Conservation (phyloP, 2,329 filamentous ascomycete species). For the Diaporthe ampelina region DNA sequence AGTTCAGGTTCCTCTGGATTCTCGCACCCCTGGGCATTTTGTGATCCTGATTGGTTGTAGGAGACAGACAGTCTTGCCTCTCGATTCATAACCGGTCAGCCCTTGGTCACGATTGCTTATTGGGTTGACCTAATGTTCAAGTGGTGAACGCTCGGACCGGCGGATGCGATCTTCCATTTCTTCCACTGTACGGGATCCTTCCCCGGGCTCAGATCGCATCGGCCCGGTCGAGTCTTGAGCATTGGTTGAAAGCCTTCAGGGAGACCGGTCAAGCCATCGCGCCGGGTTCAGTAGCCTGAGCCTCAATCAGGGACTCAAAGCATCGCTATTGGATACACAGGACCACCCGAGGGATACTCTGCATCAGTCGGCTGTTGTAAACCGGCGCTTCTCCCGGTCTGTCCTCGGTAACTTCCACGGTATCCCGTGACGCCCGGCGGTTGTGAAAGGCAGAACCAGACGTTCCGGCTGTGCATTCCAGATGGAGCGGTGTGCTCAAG, state of each 20-base stretch:
- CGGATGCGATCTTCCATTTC: neutral
- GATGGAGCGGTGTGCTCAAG: too few relatives aligned
- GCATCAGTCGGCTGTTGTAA: neutral
- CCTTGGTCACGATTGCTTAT: neutral
- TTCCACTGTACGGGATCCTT: neutral
- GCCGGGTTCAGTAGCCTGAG: neutral
- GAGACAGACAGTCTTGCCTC: neutral
- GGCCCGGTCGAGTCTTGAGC: neutral
- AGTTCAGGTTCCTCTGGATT: neutral
- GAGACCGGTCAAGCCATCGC: constrained; percentile 8
- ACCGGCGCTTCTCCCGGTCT: neutral
- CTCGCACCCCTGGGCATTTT: neutral
- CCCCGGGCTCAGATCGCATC: neutral
- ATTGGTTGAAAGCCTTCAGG: neutral
- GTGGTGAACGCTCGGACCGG: neutral
- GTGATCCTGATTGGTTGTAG: neutral
- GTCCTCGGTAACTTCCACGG: neutral
- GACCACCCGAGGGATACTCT: too few relatives aligned
- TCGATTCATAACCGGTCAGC: too few relatives aligned
- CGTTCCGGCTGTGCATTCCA: neutral
- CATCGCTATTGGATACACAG: neutral
- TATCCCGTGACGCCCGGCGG: neutral
- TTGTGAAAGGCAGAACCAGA: neutral
- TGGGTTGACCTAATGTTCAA: neutral
- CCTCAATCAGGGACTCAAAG: neutral